phyloP scores from a whole-genome alignment of 2,329 filamentous ascomycete species.

The Fusarium sp. region DNA sequence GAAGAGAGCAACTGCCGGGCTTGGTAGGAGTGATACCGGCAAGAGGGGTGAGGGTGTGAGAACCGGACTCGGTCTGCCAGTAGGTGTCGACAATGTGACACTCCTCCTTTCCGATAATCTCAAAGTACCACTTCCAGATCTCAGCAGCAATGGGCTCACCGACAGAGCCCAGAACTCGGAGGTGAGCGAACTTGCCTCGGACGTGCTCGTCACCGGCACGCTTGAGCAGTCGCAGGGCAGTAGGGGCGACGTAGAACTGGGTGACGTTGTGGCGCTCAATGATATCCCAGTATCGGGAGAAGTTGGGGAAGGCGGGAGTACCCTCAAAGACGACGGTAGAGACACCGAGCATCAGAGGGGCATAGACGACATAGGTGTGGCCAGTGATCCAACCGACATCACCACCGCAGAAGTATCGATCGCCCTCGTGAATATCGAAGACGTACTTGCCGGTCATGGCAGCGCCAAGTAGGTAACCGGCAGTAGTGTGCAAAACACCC shows the following conservation, averaged over 20 bases:
- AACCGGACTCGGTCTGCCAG: conserved; percentile 99
- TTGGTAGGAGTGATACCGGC: conserved; percentile 96
- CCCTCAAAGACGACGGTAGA: conserved; percentile 98
- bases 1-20: conserved; percentile 93
- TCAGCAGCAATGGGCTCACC: conserved; percentile 98
- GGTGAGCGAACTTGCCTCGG: conserved; percentile 86
- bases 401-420: conserved; percentile 96
- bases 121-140: conserved; percentile 99
- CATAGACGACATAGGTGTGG: conserved; percentile 98
- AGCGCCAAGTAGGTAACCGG: conserved; percentile 92
- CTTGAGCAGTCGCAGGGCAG: conserved; percentile 92
- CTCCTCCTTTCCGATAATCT: conserved; percentile 92
- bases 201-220: conserved; percentile 94
- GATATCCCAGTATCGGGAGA: conserved; percentile 99
- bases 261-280: conserved; percentile 95
- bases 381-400: conserved; percentile 99
- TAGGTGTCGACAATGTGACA: conserved; percentile 97
- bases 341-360: conserved; percentile 90
- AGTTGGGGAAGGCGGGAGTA: conserved; percentile 96
- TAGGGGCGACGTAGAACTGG: conserved; percentile 98
- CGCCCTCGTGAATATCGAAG: conserved; percentile 95
- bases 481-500: conserved; percentile 98
- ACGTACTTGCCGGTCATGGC: conserved; percentile 97
- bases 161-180: conserved; percentile 92
- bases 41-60: conserved; percentile 93